Evolutionary conservation across 495 filamentous ascomycete genomes (phyloP).

Genomic region (Cryomyces minteri): DNA sequence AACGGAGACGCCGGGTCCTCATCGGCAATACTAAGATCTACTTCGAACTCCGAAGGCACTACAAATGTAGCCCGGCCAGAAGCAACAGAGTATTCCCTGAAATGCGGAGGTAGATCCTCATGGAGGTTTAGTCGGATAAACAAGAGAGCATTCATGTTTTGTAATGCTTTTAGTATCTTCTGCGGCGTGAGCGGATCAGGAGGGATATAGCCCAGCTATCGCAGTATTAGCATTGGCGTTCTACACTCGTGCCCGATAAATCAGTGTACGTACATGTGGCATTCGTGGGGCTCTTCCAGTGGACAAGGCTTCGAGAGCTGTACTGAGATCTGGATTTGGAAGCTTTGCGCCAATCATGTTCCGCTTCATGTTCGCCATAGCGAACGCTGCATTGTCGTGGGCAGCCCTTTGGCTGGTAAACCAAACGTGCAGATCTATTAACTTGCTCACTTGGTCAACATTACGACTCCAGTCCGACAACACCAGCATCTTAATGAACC

Average conservation of each 20-base stretch:
- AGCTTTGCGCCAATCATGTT: slow-evolving; percentile 44
- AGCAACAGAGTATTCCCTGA: slow-evolving; percentile 53
- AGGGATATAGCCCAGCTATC: slow-evolving; percentile 61
- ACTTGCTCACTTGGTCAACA: slow-evolving; percentile 51
- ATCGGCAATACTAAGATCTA: slow-evolving; percentile 73
- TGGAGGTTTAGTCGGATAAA: slow-evolving; percentile 62
- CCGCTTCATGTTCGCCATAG: slow-evolving; percentile 49
- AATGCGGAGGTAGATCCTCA: slow-evolving; percentile 50
- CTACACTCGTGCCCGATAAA: too few species aligned
- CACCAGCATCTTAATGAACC: slow-evolving; percentile 81
- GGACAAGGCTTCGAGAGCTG: slow-evolving; percentile 67
- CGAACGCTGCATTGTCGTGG: slow-evolving; percentile 36
- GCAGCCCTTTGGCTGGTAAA: slow-evolving; percentile 36
- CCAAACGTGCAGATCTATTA: slow-evolving; percentile 71
- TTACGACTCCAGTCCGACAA: slow-evolving; percentile 76
- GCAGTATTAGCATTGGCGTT: too few species aligned
- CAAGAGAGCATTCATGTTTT: slow-evolving; percentile 67
- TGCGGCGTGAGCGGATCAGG: slow-evolving; percentile 46
- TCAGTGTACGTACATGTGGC: slow-evolving; percentile 44
- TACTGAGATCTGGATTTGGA: slow-evolving; percentile 77
- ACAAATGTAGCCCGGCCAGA: slow-evolving; percentile 75
- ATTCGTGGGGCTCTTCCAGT: slow-evolving; percentile 56
- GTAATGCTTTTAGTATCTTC: slow-evolving; percentile 46
- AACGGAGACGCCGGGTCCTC: slow-evolving; percentile 67
- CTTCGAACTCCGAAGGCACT: slow-evolving; percentile 72